Percentiles rank a stretch among this genome's conserved stretches.
Conservation (phyloP, 352 stramenopile species). For the Aphanomyces invadans region DNA sequence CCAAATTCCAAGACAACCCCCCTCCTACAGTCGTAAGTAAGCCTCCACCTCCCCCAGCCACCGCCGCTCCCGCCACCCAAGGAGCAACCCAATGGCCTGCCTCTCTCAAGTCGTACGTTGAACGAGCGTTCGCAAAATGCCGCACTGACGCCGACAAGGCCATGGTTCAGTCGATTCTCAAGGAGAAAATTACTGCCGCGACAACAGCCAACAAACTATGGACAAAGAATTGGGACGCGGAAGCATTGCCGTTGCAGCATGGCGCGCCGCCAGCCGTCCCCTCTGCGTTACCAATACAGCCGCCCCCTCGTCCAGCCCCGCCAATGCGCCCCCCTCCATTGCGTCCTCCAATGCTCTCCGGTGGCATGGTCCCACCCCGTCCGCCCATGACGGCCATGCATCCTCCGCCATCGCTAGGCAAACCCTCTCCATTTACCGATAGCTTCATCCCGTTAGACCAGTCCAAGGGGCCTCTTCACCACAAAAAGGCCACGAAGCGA, state of each 20-base stretch:
- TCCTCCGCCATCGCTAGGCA: background rate
- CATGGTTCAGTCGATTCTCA: constrained; percentile 70
- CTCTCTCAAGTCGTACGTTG: constrained; percentile 78
- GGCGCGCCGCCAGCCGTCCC: background rate
- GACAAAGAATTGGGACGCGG: constrained; percentile 74
- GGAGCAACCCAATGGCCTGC: constrained; percentile 64
- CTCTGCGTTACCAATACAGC: background rate
- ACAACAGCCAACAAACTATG: constrained; percentile 79
- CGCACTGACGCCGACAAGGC: constrained; percentile 65
- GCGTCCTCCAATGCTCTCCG: constrained; percentile 1
- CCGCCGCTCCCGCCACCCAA: constrained; percentile 20
- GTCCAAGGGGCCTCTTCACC: constrained; percentile 27
- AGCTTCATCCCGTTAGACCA: constrained; percentile 40
- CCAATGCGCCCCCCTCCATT: constrained; percentile 12
- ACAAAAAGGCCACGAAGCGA: constrained; percentile 57
- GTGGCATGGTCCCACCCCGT: constrained; percentile 1
- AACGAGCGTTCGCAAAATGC: constrained; percentile 72
- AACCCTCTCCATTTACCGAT: constrained; percentile 14
- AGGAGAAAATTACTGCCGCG: constrained; percentile 74
- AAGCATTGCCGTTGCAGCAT: constrained; percentile 52
- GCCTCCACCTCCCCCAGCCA: constrained; percentile 17
- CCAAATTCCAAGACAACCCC: constrained; percentile 24
- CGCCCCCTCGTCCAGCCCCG: background rate
- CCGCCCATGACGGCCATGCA: constrained; percentile 10
- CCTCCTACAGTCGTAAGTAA: constrained; percentile 23